A percentile compares a stretch with the other conserved stretches of the same genome.
Conservation (phyloP, 805 yeast genomes). For the Middelhovenomyces tepae region DNA sequence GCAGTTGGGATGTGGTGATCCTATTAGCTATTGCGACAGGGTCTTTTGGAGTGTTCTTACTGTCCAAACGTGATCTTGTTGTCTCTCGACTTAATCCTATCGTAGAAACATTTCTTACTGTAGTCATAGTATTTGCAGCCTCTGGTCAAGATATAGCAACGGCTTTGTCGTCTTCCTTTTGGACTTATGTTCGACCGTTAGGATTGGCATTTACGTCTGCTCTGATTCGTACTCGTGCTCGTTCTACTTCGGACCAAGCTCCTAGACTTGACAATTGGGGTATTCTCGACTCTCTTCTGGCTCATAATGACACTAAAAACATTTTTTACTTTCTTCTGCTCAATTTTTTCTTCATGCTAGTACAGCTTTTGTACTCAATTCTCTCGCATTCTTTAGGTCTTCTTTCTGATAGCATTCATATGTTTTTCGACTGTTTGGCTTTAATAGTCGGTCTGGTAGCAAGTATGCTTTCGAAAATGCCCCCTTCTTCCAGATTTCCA, state of each 20-base stretch:
- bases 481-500: conserved; percentile 65
- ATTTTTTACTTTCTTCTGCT: conserved; percentile 79
- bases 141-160: conserved; percentile 2
- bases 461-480: conserved; percentile 51
- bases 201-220: conserved; percentile 9
- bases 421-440: conserved; percentile 93
- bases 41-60: conserved; percentile 23
- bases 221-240: conserved; percentile 3
- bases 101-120: conserved; percentile 13
- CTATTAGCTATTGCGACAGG: conserved; percentile 22
- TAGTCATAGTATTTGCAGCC: conserved; percentile 11
- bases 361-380: conserved; percentile 85
- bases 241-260: conserved; percentile 1
- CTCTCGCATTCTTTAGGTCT: conserved; percentile 87
- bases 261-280: conserved; percentile 13
- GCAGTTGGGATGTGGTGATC: conserved; percentile 10
- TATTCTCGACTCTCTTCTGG: conserved; percentile 30
- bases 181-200: too few species aligned
- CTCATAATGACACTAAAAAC: conserved; percentile 71
- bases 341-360: conserved; percentile 88
- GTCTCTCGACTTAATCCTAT: conserved; percentile 21
- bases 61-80: conserved; percentile 21
- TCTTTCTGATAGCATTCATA: conserved; percentile 87
- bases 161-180: conserved; percentile 2
- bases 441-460: conserved; percentile 85